Evolutionary conservation across 805 yeast genomes (phyloP), one percentile per base, ranked within the genome.

Genomic region (Metschnikowia picachoensis): DNA sequence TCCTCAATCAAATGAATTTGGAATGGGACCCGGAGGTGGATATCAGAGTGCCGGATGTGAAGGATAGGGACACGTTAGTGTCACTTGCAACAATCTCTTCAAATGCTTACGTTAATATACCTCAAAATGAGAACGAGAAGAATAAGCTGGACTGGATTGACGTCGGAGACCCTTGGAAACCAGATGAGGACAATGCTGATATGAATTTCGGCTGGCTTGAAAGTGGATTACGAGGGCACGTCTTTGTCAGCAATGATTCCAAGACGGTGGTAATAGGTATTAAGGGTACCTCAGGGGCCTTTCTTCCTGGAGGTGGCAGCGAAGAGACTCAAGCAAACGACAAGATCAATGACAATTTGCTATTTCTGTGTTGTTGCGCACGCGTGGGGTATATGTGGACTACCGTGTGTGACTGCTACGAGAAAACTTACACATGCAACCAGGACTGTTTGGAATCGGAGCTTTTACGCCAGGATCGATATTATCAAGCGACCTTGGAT

Each of bases 361-460:
- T 94, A 31, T 94, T 94, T 62, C 87, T 95, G 10, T 94, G 99
- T 64, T 94, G 99, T 64, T 94, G 99, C 68, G 98, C 96, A 0
- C 76, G 97, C 33, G 85, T 92, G 1, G 80, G 94, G 33, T 90
- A 89, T 53, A 66, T 88, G 65, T 94, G 98, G 99, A 80, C 85
- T 8, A 86, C 97, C 0, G 98, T 90, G 1, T 94, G 99, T 67
- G 97, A 90, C 64, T 94, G 99, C 62, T 92, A 85, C 60, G 79
- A 82, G 50, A 80, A 78, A 43, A 78, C 95, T 0, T 88, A 87
- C 64, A 87, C 92, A 0, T 94, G 99, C 66, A 84, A 90, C 64
- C 94, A 89, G 64, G 77, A 77, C 48, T 94, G 99, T 60, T 67
- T 94, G 25, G 97, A 90, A 61, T 72, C 69, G 41, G 95, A 87